Evolutionary conservation across 2,329 filamentous ascomycete species (phyloP).

Genomic region (Aschersonia sp.): DNA sequence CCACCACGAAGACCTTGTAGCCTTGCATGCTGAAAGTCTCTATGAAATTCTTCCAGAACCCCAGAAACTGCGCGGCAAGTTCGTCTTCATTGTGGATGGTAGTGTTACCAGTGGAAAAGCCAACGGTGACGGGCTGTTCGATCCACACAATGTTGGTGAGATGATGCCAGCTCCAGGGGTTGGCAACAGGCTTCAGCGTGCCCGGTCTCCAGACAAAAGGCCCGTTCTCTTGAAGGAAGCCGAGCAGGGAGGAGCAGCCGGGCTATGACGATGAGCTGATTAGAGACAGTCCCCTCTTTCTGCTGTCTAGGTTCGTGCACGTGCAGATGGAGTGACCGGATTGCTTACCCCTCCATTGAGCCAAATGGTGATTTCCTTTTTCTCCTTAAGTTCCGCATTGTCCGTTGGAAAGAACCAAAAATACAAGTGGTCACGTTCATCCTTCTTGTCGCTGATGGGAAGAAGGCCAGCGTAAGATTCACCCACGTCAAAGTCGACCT

Average conservation of each 20-base stretch:
- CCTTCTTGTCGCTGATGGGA: slow-evolving; percentile 31
- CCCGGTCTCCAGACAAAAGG: slow-evolving; percentile 59
- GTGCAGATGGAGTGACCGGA: not conserved
- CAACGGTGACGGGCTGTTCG: slow-evolving; percentile 53
- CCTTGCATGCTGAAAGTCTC: slow-evolving; percentile 53
- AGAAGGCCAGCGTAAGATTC: slow-evolving; percentile 45
- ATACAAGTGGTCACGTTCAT: slow-evolving; percentile 39
- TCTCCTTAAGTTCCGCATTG: slow-evolving; percentile 23
- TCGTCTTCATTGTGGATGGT: slow-evolving; percentile 53
- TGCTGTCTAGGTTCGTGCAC: not conserved
- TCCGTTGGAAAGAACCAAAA: slow-evolving; percentile 54
- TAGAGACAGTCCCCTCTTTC: not conserved
- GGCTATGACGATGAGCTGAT: slow-evolving; percentile 13
- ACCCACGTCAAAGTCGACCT: slow-evolving; percentile 48
- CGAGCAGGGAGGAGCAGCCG: slow-evolving; percentile 48
- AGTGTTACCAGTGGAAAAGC: slow-evolving; percentile 50
- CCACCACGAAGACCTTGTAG: slow-evolving; percentile 58
- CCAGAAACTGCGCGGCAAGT: slow-evolving; percentile 55
- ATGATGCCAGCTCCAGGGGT: slow-evolving; percentile 53
- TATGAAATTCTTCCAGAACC: slow-evolving; percentile 68
- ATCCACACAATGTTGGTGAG: slow-evolving; percentile 47
- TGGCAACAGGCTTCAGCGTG: slow-evolving; percentile 47
- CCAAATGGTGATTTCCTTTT: slow-evolving; percentile 49
- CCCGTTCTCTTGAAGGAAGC: slow-evolving; percentile 63
- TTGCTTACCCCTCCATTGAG: slow-evolving; percentile 34